Base-by-base conservation (phyloP, 2,329 filamentous ascomycete genomes). In the Fonsecaea multimorphosa region DNA sequence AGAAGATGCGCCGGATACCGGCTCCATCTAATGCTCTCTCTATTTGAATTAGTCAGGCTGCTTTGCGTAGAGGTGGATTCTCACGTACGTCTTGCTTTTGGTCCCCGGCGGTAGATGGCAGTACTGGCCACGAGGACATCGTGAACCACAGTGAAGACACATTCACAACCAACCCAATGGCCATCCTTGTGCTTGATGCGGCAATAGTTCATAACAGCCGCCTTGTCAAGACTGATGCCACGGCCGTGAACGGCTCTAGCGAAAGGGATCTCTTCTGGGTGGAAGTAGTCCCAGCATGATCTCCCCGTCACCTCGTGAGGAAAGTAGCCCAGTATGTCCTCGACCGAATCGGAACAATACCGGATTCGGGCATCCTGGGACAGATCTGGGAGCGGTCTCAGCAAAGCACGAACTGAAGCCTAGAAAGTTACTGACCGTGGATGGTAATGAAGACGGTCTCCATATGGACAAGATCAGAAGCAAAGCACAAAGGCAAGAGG, bases 401-500 rank as follows among this genome's bases (percentile, higher is more conserved):
- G 66, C 54, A 63, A 38, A 56, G 56, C 38, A 70, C 54, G 57
- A 38, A 57, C 38, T 38, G 60, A 51, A 61, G 53, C 53, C 53
- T 54, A 61, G 22, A 29, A n/a, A 53, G 55, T 44, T 65, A 82
- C 88, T 81, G 80, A 91, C 92, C 92, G 76, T 95, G 92, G 75
- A 96, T 95, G 72, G 91, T 93, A 81, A 96, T 95, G 80, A 96
- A 96, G 34, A 92, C 95, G 72, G 90, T 90, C 79, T 93, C 91
- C 91, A 92, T 91, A 32, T 38, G 67, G 60, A 49, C 38, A 46
- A 54, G 51, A 36, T 38, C 32, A 52, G 52, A 55, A 40, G 55
- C n/a, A 60, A 58, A 51, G 54, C 64, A 60, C 57, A 65, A 67
- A 62, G 56, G 44, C 51, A 63, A 51, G 52, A 62, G 64, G 63